Base-by-base conservation (phyloP, 192 early-diverging fungal genomes). In the Podila epigama region DNA sequence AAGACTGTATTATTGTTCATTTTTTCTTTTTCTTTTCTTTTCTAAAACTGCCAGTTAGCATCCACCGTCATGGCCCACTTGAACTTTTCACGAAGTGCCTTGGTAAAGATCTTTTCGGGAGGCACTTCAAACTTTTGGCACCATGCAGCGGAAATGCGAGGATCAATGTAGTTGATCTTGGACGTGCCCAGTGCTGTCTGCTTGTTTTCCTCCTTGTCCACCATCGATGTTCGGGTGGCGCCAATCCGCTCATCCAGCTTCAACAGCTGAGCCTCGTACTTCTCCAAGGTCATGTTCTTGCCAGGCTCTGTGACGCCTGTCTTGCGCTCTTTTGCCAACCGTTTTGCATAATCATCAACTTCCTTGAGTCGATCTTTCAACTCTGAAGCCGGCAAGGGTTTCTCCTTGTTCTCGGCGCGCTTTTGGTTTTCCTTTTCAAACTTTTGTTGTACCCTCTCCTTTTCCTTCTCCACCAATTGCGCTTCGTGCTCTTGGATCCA, bases 121-220 rank as follows among this genome's bases (percentile, higher is more conserved):
- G 96, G 95, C 4, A 99, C 95, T 57, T 90, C 81, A 70, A 93
- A 80, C 69, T 94, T 94, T 58, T 90, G 84, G 81, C 95, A 95
- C 97, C 97, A 99, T 15, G 94, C 92, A 9, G 89, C 89, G 2
- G 94, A 93, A 54, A 99, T 99, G 36, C 97, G 90, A 35, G 97
- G 97, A 70, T 99, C 97, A 60, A 98, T 96, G 83, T 99, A 99
- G 83, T 99, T 99, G 81, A 95, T 92, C 84, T 98, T 98, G 33
- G 96, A 97, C 2, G 97, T 99, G 20, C 95, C 91, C 66, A 99
- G 82, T 0, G 97, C 93, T 15, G 96, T 97, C 37, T 93, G 91
- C 82, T 97, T 99, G 85, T 95, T 96, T 63, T 97, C 95, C 70
- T 99, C 96, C 86, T 95, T 97, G 72, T 97, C 97, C 8, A 91